Base-by-base conservation (phyloP, 2,329 filamentous ascomycete species). In the Alternaria arbusti region DNA sequence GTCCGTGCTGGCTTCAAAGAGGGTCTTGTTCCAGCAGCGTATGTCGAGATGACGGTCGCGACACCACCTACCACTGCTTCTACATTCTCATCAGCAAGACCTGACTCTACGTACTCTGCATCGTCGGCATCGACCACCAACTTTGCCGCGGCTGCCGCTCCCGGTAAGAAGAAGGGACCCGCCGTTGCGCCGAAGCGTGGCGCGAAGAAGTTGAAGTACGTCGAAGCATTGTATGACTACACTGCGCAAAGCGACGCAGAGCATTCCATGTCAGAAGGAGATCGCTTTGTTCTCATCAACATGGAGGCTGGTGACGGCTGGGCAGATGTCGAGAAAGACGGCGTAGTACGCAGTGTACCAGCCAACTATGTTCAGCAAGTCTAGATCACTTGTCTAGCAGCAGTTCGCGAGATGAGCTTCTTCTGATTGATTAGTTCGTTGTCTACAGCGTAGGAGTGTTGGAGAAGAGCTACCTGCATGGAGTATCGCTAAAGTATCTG, bases 311-410 rank as follows among this genome's bases (percentile, higher is more conserved):
- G 96, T 1, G 96, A 98, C 82, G 96, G 96, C 0, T 99, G 96
- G 96, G 93, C 90, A 26, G 96, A 98, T 82, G 96, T 99, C 17
- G 96, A 98, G 83, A 94, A 93, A 80, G 94, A 93, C 17, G 94
- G 94, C 2, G 84, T 89, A 44, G 93, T 90, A 52, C 94, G 90
- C 76, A 97, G 94, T 78, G 96, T 99, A 57, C 96, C 96, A 49
- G 94, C 94, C 40, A 97, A 93, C 79, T 99, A 98, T 83, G 88
- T 98, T 63, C 91, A 94, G 81, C 87, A 90, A 74, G 88, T 92
- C 54, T 91, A 71, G 70, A 61, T 46, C 28, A 68, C 70, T 54
- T 70, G 65, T 51, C 50, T 69, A 63, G 58, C 61, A 32, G 62
- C 62, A 25, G 63, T 68, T 44, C 59, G 61, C 26, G 61, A 67